Conservation (phyloP, 352 stramenopile species). For the Lagenidium giganteum region DNA sequence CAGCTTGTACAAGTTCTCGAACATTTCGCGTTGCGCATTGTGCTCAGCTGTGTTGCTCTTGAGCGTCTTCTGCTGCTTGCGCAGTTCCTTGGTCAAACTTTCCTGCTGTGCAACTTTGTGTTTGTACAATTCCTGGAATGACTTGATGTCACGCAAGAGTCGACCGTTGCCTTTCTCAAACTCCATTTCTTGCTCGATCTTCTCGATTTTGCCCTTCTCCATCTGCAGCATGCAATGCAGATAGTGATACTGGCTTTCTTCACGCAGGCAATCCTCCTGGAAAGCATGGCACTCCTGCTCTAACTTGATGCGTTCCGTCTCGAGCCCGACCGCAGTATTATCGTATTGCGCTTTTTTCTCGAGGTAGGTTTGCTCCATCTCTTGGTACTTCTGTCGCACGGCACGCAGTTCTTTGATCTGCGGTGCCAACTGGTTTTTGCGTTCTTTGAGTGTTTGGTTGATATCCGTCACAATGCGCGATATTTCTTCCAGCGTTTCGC, state of each 20-base stretch:
- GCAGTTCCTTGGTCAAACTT: conserved; percentile 83
- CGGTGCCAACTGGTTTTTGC: conserved; percentile 90
- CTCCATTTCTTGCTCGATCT: conserved; percentile 82
- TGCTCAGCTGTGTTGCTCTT: conserved; percentile 77
- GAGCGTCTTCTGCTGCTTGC: conserved; percentile 87
- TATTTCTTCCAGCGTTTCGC: conserved; percentile 92
- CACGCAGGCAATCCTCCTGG: conserved; percentile 84
- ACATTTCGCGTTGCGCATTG: conserved; percentile 80
- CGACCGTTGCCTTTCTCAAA: conserved; percentile 80
- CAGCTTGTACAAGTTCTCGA: conserved; percentile 76
- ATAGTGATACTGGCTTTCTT: conserved; percentile 85
- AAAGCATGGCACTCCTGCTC: conserved; percentile 86
- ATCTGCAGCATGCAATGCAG: conserved; percentile 77
- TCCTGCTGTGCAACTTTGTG: conserved; percentile 90
- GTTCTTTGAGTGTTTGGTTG: conserved; percentile 86
- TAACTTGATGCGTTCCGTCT: conserved; percentile 87
- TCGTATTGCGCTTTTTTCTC: conserved; percentile 89
- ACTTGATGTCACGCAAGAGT: conserved; percentile 83
- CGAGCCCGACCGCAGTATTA: conserved; percentile 80
- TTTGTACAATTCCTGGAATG: conserved; percentile 89
- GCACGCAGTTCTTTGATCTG: conserved; percentile 90
- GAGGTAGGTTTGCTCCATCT: conserved; percentile 86
- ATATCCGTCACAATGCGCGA: conserved; percentile 89
- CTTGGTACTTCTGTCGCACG: conserved; percentile 85
- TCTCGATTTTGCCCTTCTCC: conserved; percentile 67